Conservation (phyloP, 2,329 filamentous ascomycete genomes). For the Botryotinia convoluta region DNA sequence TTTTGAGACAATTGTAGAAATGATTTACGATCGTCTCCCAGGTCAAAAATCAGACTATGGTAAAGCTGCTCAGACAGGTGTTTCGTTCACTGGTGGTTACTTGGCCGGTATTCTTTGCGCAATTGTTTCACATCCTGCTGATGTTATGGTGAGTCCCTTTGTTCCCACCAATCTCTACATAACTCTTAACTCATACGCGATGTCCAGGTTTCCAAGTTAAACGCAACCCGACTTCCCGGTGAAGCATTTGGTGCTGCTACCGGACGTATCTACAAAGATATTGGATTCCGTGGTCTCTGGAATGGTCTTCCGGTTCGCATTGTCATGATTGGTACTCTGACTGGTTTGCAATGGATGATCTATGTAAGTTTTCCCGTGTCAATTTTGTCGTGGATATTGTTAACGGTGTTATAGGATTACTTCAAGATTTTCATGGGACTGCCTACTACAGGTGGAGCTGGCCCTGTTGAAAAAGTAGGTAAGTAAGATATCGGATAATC, state of each 20-base stretch:
- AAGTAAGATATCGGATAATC: slow-evolving; percentile 24
- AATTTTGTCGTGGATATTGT: background rate
- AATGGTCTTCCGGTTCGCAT: slow-evolving; percentile 84
- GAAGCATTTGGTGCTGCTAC: slow-evolving; percentile 78
- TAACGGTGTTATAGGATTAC: slow-evolving; percentile 57
- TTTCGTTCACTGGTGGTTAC: slow-evolving; percentile 82
- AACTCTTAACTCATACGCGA: background rate
- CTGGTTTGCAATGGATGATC: slow-evolving; percentile 90
- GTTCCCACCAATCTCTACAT: too few relatives aligned
- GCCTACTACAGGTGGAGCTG: slow-evolving; percentile 71
- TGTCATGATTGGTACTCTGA: slow-evolving; percentile 49
- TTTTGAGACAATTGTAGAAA: slow-evolving; percentile 84
- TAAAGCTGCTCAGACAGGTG: slow-evolving; percentile 78
- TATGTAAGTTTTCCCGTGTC: slow-evolving; percentile 53
- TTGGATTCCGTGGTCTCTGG: slow-evolving; percentile 87
- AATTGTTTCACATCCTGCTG: slow-evolving; percentile 74
- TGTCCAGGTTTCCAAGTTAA: slow-evolving; percentile 66
- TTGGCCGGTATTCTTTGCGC: slow-evolving; percentile 86
- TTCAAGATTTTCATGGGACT: slow-evolving; percentile 90
- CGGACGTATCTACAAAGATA: slow-evolving; percentile 78
- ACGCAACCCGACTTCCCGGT: slow-evolving; percentile 71
- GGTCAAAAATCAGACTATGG: slow-evolving; percentile 76
- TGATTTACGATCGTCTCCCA: slow-evolving; percentile 76
- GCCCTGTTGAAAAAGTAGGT: slow-evolving; percentile 27
- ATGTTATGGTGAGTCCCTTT: slow-evolving; percentile 68